Evolutionary conservation across 2,329 filamentous ascomycete genomes (phyloP).

Genomic region (Colletotrichum kahawae): DNA sequence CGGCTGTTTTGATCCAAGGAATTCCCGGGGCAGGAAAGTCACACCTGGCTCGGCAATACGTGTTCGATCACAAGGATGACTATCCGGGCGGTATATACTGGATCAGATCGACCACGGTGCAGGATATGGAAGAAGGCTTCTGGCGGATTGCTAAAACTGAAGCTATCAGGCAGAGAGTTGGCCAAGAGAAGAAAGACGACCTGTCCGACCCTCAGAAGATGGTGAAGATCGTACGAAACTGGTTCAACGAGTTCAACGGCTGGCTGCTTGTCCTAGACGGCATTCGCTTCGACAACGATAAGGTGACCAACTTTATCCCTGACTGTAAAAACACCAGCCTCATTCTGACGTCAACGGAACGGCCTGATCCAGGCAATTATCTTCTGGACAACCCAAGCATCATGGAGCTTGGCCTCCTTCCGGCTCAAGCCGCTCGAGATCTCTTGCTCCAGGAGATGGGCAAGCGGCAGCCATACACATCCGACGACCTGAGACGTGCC

Average conservation of each 20-base stretch:
- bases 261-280: slow-evolving; percentile 75
- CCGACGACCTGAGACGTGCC: slow-evolving; percentile 60
- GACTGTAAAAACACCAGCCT: slow-evolving; percentile 66
- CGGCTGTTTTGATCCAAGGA: slow-evolving; percentile 67
- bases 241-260: slow-evolving; percentile 65
- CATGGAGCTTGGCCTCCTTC: slow-evolving; percentile 60
- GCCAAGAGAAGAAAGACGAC: slow-evolving; percentile 38
- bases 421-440: slow-evolving; percentile 61
- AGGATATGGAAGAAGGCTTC: slow-evolving; percentile 65
- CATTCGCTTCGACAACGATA: slow-evolving; percentile 63
- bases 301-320: slow-evolving; percentile 67
- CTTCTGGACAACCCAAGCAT: slow-evolving; percentile 63
- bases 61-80: slow-evolving; percentile 61
- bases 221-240: slow-evolving; percentile 62
- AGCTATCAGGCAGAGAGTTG: slow-evolving; percentile 48
- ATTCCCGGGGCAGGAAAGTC: slow-evolving; percentile 73
- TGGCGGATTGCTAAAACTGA: slow-evolving; percentile 69
- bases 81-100: slow-evolving; percentile 74
- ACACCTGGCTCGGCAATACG: slow-evolving; percentile 71
- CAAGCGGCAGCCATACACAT: slow-evolving; percentile 57
- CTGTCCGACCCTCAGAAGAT: slow-evolving; percentile 48
- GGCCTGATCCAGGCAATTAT: slow-evolving; percentile 57
- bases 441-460: slow-evolving; percentile 68
- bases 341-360: slow-evolving; percentile 72
- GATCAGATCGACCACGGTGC: slow-evolving; percentile 65